Evolutionary conservation across 2,329 filamentous ascomycete species (phyloP), one percentile per base, ranked within the genome.

Genomic region (Trichothecium sympodiale): DNA sequence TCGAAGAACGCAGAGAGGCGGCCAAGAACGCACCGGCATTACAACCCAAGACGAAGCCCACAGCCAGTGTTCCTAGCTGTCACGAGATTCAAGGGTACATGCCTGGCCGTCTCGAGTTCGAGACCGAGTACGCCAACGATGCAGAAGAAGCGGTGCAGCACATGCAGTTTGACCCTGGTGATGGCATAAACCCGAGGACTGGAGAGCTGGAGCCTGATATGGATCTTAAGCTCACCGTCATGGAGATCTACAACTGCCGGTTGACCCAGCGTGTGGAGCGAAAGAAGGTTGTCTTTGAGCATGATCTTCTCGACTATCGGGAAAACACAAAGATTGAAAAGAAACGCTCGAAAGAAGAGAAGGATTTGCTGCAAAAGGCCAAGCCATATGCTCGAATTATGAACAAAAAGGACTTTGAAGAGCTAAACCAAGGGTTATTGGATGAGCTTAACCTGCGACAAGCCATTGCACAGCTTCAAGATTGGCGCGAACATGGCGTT

Each of bases 81-180:
- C 91, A 98, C 64, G 91, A 98, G 59, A 91, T 98, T 27, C 87
- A 95, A 59, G 91, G 91, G 3, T 98, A 94, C 56, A 98, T 98
- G 91, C 91, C 91, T 3, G 91, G 91, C 31, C 86, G 91, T 29
- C 61, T 98, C 44, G 91, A 98, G 52, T 98, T 98, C 44, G 91
- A 98, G 66, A 95, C 85, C 0, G 91, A 98, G 51, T 91, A 94
- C 54, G 84, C 89, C 51, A 98, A 98, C 51, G 91, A 98, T 51
- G 91, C 91, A 1, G 91, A 98, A 62, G 93, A 96, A 60, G 89
- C 89, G 0, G 91, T 98, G 3, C 91, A 98, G 56, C 80, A 94
- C 43, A 96, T 98, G 88, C 83, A 93, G 44, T 98, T 98, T 51
- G 89, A 96, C 38, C 89, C 91, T 0, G 91, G 91, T 17, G 89